Evolutionary conservation across 2,329 filamentous ascomycete species (phyloP).

Genomic region (Microcyclospora tardicrescens): DNA sequence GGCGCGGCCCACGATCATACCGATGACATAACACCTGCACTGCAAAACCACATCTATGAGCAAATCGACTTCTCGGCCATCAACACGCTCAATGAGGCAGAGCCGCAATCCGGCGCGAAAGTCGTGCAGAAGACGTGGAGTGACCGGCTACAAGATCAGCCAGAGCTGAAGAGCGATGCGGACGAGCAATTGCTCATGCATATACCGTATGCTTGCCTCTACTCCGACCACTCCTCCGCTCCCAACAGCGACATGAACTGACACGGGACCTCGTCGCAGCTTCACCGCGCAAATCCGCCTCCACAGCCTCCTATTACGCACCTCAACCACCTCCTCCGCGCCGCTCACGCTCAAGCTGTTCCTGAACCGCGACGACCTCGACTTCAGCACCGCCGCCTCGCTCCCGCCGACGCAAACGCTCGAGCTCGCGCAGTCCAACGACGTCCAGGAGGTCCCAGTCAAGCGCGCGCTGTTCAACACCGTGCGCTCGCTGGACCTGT

Average conservation of each 20-base stretch:
- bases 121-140: slow-evolving; percentile 87
- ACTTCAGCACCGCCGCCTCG: slow-evolving; percentile 62
- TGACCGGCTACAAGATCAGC: slow-evolving; percentile 56
- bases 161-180: slow-evolving; percentile 70
- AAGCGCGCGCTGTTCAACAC: slow-evolving; percentile 80
- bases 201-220: slow-evolving; percentile 50
- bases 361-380: slow-evolving; percentile 74
- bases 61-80: slow-evolving; percentile 84
- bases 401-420: slow-evolving; percentile 57
- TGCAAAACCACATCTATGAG: slow-evolving; percentile 82
- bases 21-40: slow-evolving; percentile 81
- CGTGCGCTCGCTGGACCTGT: slow-evolving; percentile 69
- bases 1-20: slow-evolving; percentile 66
- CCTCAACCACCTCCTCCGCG: slow-evolving; percentile 55
- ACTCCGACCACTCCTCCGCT: no score
- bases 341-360: slow-evolving; percentile 78
- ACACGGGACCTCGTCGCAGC: slow-evolving; percentile 31
- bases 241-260: no score
- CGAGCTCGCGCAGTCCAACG: slow-evolving; percentile 60
- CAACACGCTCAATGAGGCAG: slow-evolving; percentile 69
- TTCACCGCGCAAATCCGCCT: slow-evolving; percentile 92
- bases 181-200: slow-evolving; percentile 92
- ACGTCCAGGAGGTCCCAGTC: slow-evolving; percentile 77
- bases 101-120: slow-evolving; percentile 52
- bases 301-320: slow-evolving; percentile 76